Base-by-base conservation (phyloP, 2,329 filamentous ascomycete species). In the Aspergillus piperis region DNA sequence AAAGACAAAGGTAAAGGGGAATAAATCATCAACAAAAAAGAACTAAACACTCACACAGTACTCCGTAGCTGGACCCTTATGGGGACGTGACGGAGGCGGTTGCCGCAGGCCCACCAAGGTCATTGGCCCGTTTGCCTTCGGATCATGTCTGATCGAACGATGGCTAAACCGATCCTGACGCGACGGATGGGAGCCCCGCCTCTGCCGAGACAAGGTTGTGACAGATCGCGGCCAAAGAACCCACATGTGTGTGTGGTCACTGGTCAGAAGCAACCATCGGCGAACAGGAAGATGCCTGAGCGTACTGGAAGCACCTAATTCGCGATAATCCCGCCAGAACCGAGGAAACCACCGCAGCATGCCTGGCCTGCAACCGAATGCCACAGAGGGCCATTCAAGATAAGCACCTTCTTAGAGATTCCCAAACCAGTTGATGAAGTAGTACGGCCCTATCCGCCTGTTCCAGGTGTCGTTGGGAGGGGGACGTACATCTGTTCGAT, bases 191-290 rank as follows among this genome's bases (percentile, higher is more conserved):
- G 47, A 21, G 47, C 25, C 47, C 25, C n/a, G 47, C 47, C 47
- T 50, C 47, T 50, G 47, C 47, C 47, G 47, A 50, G 47, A 50
- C 47, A 30, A 30, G 47, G 47, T 15, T 50, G 47, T 50, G 47
- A 50, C 47, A 30, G 25, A 50, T 50, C 47, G 47, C 47, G 47
- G 47, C 13, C 47, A 30, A 11, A 50, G n/a, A 27, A 50, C 25
- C 47, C 25, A 50, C n/a, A 13, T 11, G 47, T 27, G 25, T 17
- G n/a, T 17, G 25, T 27, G 25, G 25, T 27, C 25, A 27, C n/a
- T 27, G 25, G 25, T 27, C 25, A 27, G 8, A 30, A 10, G 25
- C 32, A 27, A 19, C 25, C 25, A 30, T 50, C n/a, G 25, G n/a
- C 21, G 21, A 49, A 25, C 21, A 27, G 13, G 15, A 13, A 13